Evolutionary conservation across 768 basidiomycete genomes (phyloP).

Genomic region (Crucibulum laeve): DNA sequence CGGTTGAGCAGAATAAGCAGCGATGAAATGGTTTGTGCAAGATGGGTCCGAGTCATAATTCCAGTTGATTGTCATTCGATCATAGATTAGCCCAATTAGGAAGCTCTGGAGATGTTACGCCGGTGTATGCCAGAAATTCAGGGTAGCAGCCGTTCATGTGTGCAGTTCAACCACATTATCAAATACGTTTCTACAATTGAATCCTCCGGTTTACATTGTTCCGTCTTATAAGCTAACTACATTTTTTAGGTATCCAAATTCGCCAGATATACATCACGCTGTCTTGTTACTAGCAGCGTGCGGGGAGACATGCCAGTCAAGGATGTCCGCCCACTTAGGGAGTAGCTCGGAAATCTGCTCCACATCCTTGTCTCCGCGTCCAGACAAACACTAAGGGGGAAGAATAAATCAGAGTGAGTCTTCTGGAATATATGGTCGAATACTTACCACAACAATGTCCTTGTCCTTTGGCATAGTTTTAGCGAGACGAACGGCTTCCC

Average conservation of each 20-base stretch:
- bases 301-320: slow-evolving; percentile 85
- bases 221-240: not conserved
- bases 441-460: slow-evolving; percentile 86
- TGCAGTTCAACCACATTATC: not conserved
- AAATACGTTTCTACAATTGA: not conserved
- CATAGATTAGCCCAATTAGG: slow-evolving; percentile 16
- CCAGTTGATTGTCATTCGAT: slow-evolving; percentile 11
- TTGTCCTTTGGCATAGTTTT: slow-evolving; percentile 79
- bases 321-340: slow-evolving; percentile 90
- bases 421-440: not conserved
- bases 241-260: not conserved
- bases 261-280: not conserved
- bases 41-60: slow-evolving; percentile 15
- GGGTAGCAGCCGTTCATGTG: too few species aligned
- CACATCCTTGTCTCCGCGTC: slow-evolving; percentile 97
- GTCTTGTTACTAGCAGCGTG: slow-evolving; percentile 13
- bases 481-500: slow-evolving; percentile 85
- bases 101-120: too few species aligned
- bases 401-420: not conserved
- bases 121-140: too few species aligned
- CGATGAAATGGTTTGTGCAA: not conserved
- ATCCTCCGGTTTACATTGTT: not conserved
- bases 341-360: slow-evolving; percentile 92
- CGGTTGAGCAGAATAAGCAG: not conserved
- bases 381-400: slow-evolving; percentile 73